Percentiles rank a stretch among this genome's conserved stretches.
phyloP scores from a whole-genome alignment of 2,329 filamentous ascomycete species.

The Pyrenophora seminiperda region DNA sequence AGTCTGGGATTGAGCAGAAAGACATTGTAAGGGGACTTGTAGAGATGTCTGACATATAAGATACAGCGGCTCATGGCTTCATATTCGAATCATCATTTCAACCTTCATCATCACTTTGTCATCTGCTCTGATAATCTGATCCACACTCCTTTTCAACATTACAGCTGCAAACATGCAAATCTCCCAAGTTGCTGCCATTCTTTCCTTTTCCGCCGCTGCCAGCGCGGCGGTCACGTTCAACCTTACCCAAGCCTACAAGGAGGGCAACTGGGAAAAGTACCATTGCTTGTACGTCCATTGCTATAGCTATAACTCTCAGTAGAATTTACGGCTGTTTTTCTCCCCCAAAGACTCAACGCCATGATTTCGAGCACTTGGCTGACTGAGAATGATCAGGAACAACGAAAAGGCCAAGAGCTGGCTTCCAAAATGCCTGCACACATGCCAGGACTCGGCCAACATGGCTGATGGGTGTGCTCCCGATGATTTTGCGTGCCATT shows the following conservation, averaged over 20 bases:
- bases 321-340: too few species aligned
- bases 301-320: too few species aligned
- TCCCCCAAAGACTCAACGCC: too few species aligned
- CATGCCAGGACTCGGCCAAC: constrained; percentile 28
- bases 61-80: not conserved
- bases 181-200: constrained; percentile 2
- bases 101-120: not conserved
- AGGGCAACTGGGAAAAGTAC: constrained; percentile 30
- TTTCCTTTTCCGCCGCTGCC: constrained; percentile 5
- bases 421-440: constrained; percentile 20
- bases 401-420: constrained; percentile 18
- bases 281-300: constrained; percentile 26
- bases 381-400: constrained; percentile 7
- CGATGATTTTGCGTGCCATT: constrained; percentile 33
- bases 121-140: not conserved
- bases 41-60: too few species aligned
- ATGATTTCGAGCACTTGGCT: not conserved
- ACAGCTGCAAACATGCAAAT: constrained; percentile 5
- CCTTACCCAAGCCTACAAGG: constrained; percentile 22
- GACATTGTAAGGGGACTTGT: too few species aligned
- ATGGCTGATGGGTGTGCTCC: constrained; percentile 26
- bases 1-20: too few species aligned
- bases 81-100: not conserved
- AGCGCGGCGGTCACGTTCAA: constrained; percentile 31
- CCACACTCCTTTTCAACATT: not conserved